phyloP scores from a whole-genome alignment of 2,329 filamentous ascomycete genomes.

The Aspergillus ruber region DNA sequence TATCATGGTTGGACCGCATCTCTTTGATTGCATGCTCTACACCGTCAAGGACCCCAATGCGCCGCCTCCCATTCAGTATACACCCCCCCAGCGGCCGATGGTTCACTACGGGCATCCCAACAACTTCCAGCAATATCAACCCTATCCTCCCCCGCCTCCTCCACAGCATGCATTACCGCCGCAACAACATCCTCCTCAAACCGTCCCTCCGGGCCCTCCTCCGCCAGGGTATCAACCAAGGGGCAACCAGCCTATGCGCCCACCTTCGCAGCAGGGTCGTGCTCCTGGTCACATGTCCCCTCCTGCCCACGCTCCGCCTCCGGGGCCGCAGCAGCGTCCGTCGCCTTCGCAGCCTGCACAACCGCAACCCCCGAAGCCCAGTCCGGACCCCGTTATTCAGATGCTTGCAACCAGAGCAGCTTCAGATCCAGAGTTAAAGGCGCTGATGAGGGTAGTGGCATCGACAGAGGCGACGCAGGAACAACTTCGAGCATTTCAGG shows the following conservation, averaged over 20 bases:
- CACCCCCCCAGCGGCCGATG: slow-evolving; percentile 35
- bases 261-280: slow-evolving; percentile 13
- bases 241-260: slow-evolving; percentile 11
- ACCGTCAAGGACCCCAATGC: slow-evolving; percentile 46
- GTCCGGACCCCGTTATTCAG: slow-evolving; percentile 46
- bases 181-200: background rate
- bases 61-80: slow-evolving; percentile 33
- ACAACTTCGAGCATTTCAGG: slow-evolving; percentile 45
- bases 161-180: background rate
- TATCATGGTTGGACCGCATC: slow-evolving; percentile 58
- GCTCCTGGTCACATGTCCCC: slow-evolving; percentile 11
- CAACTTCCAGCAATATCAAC: slow-evolving; percentile 38
- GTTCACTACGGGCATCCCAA: slow-evolving; percentile 37
- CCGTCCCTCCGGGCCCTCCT: slow-evolving; percentile 12
- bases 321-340: slow-evolving; percentile 22
- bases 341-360: slow-evolving; percentile 21
- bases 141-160: slow-evolving; percentile 26
- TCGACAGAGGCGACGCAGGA: slow-evolving; percentile 44
- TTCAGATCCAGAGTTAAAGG: slow-evolving; percentile 43
- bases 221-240: slow-evolving; percentile 20
- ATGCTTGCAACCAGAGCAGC: slow-evolving; percentile 48
- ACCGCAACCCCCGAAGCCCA: slow-evolving; percentile 37
- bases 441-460: slow-evolving; percentile 46
- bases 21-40: slow-evolving; percentile 54
- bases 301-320: slow-evolving; percentile 17